Evolutionary conservation across 768 basidiomycete species (phyloP), one percentile per base, ranked within the genome.

Genomic region (Hypsizygus marmoreus): DNA sequence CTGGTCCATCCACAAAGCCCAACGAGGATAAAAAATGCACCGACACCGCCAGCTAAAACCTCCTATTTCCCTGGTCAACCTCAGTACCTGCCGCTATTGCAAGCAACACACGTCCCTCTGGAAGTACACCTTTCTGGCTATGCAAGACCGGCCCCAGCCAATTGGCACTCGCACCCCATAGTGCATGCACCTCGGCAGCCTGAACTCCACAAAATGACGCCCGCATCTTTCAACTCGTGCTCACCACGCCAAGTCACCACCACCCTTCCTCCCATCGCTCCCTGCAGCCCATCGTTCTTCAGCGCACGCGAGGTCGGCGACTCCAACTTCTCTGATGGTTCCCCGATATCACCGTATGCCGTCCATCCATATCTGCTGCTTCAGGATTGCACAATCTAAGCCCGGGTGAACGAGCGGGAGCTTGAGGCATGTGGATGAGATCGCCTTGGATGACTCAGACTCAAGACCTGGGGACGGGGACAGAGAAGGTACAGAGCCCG

Each of bases 401-500:
- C 51, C 68, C 69, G 10, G 71, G 70, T 50, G 70, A 74, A 41
- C 63, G 62, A 42, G 56, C 14, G 53, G 64, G 8, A 86, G 78
- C 47, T 65, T 80, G 24, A 70, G 79, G 1, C 82, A 88, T 55
- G 79, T 84, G 9, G 88, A 88, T 4, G 89, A 90, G 57, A 87
- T 88, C 20, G 86, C 84, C 1, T 64, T 91, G 3, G 84, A 86
- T 47, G 87, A 89, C 56, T 89, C 86, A 0, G 88, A 89, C 65
- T 87, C 86, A 1, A 77, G 76, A 1, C 74, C 63, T 46, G 71
- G 59, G 31, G 64, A 60, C 6, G 73, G 64, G 22, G 68, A 63
- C 8, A 68, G 65, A 17, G 56, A 56, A n/a, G 65, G 62, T 33
- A 58, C 50, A 29, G 59, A 59, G 26, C 58, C 52, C 34, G 60